Evolutionary conservation across 163 green algal species (phyloP).

Genomic region (Volvox carteri): DNA sequence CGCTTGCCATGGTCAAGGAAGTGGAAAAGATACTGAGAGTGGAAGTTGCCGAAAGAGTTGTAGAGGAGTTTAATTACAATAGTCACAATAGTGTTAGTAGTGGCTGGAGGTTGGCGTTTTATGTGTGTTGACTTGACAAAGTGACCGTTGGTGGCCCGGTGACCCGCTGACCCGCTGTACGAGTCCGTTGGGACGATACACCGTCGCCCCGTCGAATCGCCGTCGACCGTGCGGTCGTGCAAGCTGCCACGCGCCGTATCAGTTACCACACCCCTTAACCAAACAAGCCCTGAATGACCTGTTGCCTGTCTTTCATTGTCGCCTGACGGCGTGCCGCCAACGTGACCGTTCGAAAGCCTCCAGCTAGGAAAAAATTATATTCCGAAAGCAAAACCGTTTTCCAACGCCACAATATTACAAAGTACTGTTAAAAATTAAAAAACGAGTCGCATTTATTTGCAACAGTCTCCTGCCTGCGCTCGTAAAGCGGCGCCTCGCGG

Average conservation of each 20-base stretch:
- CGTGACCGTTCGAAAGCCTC: neutral
- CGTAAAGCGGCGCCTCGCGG: no score
- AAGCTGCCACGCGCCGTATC: neutral
- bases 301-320: neutral
- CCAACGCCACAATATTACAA: conserved; percentile 4
- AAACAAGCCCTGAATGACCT: neutral
- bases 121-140: neutral
- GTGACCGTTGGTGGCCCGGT: conserved; percentile 5
- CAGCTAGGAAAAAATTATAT: neutral
- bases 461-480: no score
- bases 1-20: conserved; percentile 14
- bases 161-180: conserved; percentile 27
- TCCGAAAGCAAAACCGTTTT: neutral
- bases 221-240: neutral
- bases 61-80: neutral
- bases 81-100: neutral
- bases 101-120: neutral
- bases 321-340: neutral
- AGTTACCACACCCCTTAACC: neutral
- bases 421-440: no score
- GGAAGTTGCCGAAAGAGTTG: neutral
- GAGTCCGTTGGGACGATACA: neutral
- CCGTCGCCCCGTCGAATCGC: neutral
- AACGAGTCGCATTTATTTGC: no score
- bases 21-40: neutral